Percentiles rank a stretch among this genome's conserved stretches.
phyloP scores from a whole-genome alignment of 2,329 filamentous ascomycete genomes.

The Trichoderma aggressivum region DNA sequence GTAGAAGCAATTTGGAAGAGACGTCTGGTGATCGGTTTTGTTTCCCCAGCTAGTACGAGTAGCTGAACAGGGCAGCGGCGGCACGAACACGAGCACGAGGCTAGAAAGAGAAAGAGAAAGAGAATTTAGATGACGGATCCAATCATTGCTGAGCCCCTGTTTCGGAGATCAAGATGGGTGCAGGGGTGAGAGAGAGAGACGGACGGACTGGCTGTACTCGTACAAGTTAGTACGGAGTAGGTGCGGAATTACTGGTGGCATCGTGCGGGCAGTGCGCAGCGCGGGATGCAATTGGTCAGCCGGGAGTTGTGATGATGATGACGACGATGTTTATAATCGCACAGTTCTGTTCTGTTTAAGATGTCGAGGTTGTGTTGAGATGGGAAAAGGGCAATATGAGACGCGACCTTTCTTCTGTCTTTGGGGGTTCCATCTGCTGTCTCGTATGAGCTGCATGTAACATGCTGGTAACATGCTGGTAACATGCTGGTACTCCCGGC shows the following conservation, averaged over 20 bases:
- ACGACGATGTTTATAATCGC: not conserved
- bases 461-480: not conserved
- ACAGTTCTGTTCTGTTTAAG: not conserved
- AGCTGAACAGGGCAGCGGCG: not conserved
- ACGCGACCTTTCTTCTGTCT: not conserved
- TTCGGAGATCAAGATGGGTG: conserved; percentile 14
- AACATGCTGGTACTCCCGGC: not conserved
- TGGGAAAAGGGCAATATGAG: not conserved
- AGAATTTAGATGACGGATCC: not conserved
- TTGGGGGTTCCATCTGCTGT: not conserved
- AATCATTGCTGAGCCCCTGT: conserved; percentile 8
- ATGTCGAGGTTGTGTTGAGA: not conserved
- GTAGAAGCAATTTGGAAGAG: not conserved
- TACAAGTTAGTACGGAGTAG: too few species aligned
- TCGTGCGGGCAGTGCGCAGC: not conserved
- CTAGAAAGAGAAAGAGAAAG: not conserved
- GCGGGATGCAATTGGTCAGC: not conserved
- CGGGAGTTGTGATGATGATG: not conserved
- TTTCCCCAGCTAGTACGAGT: not conserved
- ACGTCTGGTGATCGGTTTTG: not conserved
- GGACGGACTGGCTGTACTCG: too few species aligned
- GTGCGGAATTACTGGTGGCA: not conserved
- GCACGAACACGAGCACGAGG: conserved; percentile 13
- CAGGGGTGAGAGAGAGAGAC: not conserved
- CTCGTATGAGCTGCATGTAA: not conserved